A percentile compares a stretch with the other conserved stretches of the same genome.
phyloP scores from a whole-genome alignment of 306 rosid species.

The Dryas octopetala region DNA sequence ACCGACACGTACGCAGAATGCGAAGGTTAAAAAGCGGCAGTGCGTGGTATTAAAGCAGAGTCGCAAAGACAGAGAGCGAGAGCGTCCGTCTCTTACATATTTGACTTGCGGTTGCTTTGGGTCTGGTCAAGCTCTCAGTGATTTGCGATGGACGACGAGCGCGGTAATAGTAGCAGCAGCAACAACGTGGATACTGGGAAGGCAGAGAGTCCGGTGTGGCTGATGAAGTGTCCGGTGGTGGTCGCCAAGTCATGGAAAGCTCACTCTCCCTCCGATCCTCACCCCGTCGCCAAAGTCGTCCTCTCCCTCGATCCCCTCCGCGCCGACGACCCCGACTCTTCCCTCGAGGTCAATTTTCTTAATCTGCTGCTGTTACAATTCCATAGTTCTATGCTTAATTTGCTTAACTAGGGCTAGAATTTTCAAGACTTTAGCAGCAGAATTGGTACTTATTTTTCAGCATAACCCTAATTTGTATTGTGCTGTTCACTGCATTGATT shows the following conservation, averaged over 20 bases:
- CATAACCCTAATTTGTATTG: neutral
- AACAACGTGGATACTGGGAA: constrained; percentile 65
- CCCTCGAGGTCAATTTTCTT: constrained; percentile 55
- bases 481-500: neutral
- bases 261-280: constrained; percentile 68
- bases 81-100: neutral
- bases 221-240: constrained; percentile 89
- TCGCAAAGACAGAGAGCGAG: neutral
- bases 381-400: neutral
- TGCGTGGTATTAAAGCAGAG: no score
- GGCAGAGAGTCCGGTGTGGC: constrained; percentile 92
- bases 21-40: neutral
- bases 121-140: no score
- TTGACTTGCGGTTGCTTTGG: no score
- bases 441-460: neutral
- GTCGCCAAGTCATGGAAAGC: constrained; percentile 91
- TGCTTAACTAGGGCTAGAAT: neutral
- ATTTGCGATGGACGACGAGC: constrained; percentile 50
- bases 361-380: no score
- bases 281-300: constrained; percentile 84
- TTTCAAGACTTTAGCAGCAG: neutral
- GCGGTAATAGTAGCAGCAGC: constrained; percentile 42
- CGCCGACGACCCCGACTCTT: constrained; percentile 62
- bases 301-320: constrained; percentile 91
- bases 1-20: neutral